These are phyloP conservation scores for Talaromyces rugulosus DNA, from an alignment of 2,329 filamentous ascomycete genomes.

Conservation along the genomic window DNA sequence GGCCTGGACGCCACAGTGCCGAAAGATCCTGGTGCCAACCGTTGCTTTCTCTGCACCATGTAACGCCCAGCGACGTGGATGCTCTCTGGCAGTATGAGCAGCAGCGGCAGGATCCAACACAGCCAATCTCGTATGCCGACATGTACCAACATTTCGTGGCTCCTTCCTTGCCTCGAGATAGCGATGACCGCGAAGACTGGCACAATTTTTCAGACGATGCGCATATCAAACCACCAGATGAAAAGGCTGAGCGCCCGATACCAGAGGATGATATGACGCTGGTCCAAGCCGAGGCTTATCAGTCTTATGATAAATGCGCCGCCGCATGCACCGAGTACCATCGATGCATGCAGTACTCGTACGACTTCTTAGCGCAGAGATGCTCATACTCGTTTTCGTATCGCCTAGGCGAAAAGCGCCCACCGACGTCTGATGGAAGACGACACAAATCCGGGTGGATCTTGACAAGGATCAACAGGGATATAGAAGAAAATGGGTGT, in stretches of 20 bases:
- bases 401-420: constrained; percentile 8
- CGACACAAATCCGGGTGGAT: constrained; percentile 12
- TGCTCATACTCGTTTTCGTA: constrained; percentile 13
- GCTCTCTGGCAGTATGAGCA: constrained; percentile 53
- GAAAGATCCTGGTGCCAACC: constrained; percentile 53
- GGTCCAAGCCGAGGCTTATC: constrained; percentile 45
- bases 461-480: constrained; percentile 5
- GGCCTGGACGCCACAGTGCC: constrained; percentile 15
- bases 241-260: constrained; percentile 25
- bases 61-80: constrained; percentile 50
- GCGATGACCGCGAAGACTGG: constrained; percentile 44
- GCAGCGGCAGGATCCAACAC: constrained; percentile 27
- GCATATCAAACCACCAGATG: constrained; percentile 30
- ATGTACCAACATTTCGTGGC: constrained; percentile 49
- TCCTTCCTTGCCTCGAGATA: constrained; percentile 36
- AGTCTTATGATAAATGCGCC: constrained; percentile 43
- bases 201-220: constrained; percentile 51
- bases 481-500: constrained; percentile 8
- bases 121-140: constrained; percentile 46
- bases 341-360: constrained; percentile 33
- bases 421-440: constrained; percentile 5
- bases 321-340: constrained; percentile 42
- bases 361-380: constrained; percentile 5
- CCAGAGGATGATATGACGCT: constrained; percentile 34
- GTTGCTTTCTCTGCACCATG: constrained; percentile 55